phyloP scores from a whole-genome alignment of 352 stramenopile species.

The Phytophthora pistaciae region DNA sequence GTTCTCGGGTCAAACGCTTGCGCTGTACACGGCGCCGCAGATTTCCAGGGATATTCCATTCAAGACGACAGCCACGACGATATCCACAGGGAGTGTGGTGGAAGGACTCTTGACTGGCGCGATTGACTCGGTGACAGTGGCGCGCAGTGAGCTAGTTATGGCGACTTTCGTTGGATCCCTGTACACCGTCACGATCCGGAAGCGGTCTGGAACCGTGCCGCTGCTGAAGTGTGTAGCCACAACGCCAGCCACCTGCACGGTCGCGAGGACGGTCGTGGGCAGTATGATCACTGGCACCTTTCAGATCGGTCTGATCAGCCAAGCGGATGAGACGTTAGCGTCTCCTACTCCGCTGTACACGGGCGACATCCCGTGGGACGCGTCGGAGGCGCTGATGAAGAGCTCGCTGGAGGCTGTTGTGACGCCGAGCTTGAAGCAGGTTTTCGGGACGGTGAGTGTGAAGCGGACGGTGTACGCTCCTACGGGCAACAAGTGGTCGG shows the following conservation, averaged over 20 bases:
- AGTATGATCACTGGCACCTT: conserved; percentile 79
- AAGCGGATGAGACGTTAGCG: conserved; percentile 23
- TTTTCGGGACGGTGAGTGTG: conserved; percentile 91
- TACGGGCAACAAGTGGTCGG: conserved; percentile 91
- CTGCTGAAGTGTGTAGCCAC: conserved; percentile 51
- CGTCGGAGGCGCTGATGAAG: conserved; percentile 70
- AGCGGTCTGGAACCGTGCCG: conserved; percentile 62
- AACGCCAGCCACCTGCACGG: background rate
- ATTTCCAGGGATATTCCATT: conserved; percentile 39
- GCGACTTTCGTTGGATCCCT: conserved; percentile 57
- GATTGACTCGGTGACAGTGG: conserved; percentile 60
- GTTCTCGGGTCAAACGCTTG: conserved; percentile 42
- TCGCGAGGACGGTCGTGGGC: conserved; percentile 21
- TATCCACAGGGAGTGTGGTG: conserved; percentile 7
- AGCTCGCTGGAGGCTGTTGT: conserved; percentile 58
- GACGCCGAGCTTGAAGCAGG: conserved; percentile 42
- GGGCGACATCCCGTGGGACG: conserved; percentile 77
- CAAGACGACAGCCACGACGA: conserved; percentile 41
- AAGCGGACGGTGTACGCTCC: conserved; percentile 79
- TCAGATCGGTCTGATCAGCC: conserved; percentile 52
- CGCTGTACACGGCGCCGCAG: conserved; percentile 68
- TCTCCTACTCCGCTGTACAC: background rate
- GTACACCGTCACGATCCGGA: conserved; percentile 73
- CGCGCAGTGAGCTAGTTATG: conserved; percentile 40
- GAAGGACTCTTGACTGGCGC: conserved; percentile 52